phyloP scores from a whole-genome alignment of 805 yeast genomes.

The Myxozyma melibiosi region DNA sequence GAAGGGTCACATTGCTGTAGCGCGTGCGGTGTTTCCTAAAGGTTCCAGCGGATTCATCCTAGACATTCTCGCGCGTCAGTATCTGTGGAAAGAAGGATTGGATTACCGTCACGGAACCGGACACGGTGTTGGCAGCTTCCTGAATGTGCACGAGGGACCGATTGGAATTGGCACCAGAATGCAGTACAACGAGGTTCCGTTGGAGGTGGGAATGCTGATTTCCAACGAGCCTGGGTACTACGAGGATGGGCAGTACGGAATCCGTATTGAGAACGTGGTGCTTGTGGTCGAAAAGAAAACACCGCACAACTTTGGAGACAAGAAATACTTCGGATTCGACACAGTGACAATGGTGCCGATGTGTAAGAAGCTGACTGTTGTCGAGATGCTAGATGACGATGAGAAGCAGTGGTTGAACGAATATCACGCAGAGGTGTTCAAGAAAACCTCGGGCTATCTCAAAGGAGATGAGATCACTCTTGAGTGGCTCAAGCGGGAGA shows the following conservation, averaged over 20 bases:
- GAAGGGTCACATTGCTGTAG: slow-evolving; percentile 88
- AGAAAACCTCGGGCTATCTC: slow-evolving; percentile 53
- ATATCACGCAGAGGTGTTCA: slow-evolving; percentile 64
- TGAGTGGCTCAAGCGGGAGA: slow-evolving; percentile 73
- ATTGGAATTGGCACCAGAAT: slow-evolving; percentile 67
- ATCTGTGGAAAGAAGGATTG: slow-evolving; percentile 76
- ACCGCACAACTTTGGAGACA: slow-evolving; percentile 54
- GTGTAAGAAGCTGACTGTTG: slow-evolving; percentile 73
- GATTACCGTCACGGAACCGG: slow-evolving; percentile 96
- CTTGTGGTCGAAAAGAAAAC: slow-evolving; percentile 52
- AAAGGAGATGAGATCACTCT: slow-evolving; percentile 62
- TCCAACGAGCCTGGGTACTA: slow-evolving; percentile 96
- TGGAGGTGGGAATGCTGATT: slow-evolving; percentile 67
- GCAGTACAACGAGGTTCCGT: slow-evolving; percentile 53
- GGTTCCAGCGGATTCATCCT: slow-evolving; percentile 74
- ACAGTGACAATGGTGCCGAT: slow-evolving; percentile 84
- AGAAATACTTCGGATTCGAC: slow-evolving; percentile 67
- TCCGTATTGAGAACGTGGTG: slow-evolving; percentile 85
- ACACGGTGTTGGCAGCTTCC: slow-evolving; percentile 92
- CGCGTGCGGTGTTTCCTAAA: slow-evolving; percentile 74
- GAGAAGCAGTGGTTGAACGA: slow-evolving; percentile 71
- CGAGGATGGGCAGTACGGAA: slow-evolving; percentile 85
- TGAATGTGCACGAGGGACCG: slow-evolving; percentile 95
- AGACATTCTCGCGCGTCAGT: slow-evolving; percentile 82
- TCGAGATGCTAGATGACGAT: slow-evolving; percentile 53